Evolutionary conservation across 257 asterid species (phyloP).

Genomic region (Fraxinus pennsylvanica): DNA sequence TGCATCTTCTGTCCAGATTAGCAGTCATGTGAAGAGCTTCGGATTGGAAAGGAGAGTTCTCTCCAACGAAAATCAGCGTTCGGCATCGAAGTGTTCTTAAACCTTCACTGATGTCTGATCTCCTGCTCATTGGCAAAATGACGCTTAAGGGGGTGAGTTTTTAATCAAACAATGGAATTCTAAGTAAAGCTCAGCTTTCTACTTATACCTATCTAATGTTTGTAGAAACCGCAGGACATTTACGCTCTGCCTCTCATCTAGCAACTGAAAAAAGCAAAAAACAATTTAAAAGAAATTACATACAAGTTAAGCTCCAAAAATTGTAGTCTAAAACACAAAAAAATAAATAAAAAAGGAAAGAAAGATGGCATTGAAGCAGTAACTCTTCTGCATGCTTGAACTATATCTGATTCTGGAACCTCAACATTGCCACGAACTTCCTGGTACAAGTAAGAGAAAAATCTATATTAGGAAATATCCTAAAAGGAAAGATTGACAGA

Average conservation of each 20-base stretch:
- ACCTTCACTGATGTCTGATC: slow-evolving; percentile 74
- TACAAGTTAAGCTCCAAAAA: slow-evolving; percentile 7
- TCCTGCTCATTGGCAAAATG: slow-evolving; percentile 48
- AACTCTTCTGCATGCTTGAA: slow-evolving; percentile 92
- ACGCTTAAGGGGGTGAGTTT: slow-evolving; percentile 20
- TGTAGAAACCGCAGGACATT: slow-evolving; percentile 81
- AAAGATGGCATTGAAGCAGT: slow-evolving; percentile 31
- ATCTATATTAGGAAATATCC: background rate
- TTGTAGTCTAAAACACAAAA: background rate
- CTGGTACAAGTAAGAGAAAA: slow-evolving; percentile 42
- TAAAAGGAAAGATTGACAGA: background rate
- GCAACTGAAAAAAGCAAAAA: slow-evolving; percentile 50
- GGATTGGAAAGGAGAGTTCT: slow-evolving; percentile 70
- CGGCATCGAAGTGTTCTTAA: slow-evolving; percentile 70
- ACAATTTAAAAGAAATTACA: background rate
- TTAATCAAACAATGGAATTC: slow-evolving; percentile 2
- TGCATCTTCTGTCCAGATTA: slow-evolving; percentile 73
- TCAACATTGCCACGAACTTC: slow-evolving; percentile 77
- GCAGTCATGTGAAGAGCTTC: slow-evolving; percentile 72
- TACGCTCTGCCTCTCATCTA: slow-evolving; percentile 83
- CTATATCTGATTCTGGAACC: slow-evolving; percentile 80
- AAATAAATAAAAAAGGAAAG: slow-evolving; percentile 1
- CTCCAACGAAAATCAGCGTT: slow-evolving; percentile 84
- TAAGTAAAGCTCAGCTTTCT: slow-evolving; percentile 1
- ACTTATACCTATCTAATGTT: slow-evolving; percentile 64